Base-by-base conservation (phyloP, 2,329 filamentous ascomycete species). In the Verticillium longisporum region DNA sequence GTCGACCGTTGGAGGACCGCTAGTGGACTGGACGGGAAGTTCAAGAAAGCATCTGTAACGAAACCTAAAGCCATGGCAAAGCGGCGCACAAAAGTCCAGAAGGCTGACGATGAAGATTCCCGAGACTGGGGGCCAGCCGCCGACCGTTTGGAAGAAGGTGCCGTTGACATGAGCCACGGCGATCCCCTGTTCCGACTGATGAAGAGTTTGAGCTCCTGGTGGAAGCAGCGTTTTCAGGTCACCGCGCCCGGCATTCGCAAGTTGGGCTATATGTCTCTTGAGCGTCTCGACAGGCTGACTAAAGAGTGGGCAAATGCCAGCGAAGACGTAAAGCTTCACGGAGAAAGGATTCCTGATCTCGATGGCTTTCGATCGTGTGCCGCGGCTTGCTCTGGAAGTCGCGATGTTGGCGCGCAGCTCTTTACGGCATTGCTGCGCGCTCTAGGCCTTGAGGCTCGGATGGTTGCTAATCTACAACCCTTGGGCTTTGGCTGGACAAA, bases 401-500 rank as follows among this genome's bases (percentile, higher is more conserved):
- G 93, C 64, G 95, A 98, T 72, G 82, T 95, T 3, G 93, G 92
- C 0, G 88, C 91, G 0, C 93, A 98, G 70, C 80, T 99, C 0
- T 98, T 98, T 66, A 96, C 92, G 0, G 91, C 92, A 3, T 76
- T 99, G 7, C 73, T 97, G 26, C 83, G 95, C 65, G 92, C 88
- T 0, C 71, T 98, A 11, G 91, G 91, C 0, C 77, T 98, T 2
- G 92, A 97, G 68, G 86, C 91, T 11, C 84, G 94, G 34, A 83
- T 98, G 80, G 86, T 98, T 2, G 87, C 88, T 10, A 97, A 87
- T 70, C 72, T 99, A 50, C 95, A 98, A 70, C 89, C 92, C 1
- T 76, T 91, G 26, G 95, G 95, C 0, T 97, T 96, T 72, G 92
- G 92, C 1, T 98, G 92, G 88, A 96, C 86, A 63, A 96, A 94